A percentile compares a stretch with the other conserved stretches of the same genome.
Evolutionary conservation across 192 early-diverging fungal genomes (phyloP).

Genomic region (Martensiomyces pterosporus): DNA sequence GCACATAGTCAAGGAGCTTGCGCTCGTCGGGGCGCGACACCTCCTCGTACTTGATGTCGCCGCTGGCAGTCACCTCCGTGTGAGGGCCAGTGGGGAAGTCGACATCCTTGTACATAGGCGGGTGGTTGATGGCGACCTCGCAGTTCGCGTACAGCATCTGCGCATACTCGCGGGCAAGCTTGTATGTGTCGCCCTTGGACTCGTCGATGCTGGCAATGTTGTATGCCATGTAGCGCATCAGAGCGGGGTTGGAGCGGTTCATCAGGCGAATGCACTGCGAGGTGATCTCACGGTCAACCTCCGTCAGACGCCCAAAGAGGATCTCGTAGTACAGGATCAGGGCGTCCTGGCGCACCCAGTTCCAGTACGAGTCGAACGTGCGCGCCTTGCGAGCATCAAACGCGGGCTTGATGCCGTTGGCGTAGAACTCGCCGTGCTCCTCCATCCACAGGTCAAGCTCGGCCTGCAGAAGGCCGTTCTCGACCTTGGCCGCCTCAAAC

Average conservation of each 20-base stretch:
- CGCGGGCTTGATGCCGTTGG: constrained; percentile 80
- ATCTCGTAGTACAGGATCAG: constrained; percentile 89
- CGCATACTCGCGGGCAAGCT: constrained; percentile 73
- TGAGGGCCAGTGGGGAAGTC: constrained; percentile 80
- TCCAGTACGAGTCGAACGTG: constrained; percentile 94
- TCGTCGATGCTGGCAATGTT: constrained; percentile 73
- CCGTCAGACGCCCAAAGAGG: constrained; percentile 80
- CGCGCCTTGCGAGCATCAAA: constrained; percentile 86
- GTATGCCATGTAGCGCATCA: constrained; percentile 86
- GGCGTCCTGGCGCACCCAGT: constrained; percentile 86
- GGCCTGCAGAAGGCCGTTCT: constrained; percentile 64
- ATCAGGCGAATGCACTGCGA: constrained; percentile 88
- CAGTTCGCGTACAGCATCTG: constrained; percentile 86
- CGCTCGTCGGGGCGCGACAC: constrained; percentile 73
- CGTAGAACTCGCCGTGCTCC: constrained; percentile 91
- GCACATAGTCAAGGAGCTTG: constrained; percentile 93
- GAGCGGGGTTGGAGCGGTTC: constrained; percentile 78
- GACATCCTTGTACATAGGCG: constrained; percentile 90
- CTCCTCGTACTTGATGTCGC: constrained; percentile 82
- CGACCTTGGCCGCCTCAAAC: constrained; percentile 64
- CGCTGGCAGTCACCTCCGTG: constrained; percentile 73
- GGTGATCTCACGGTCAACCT: constrained; percentile 89
- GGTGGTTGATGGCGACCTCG: constrained; percentile 67
- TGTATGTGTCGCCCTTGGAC: constrained; percentile 78
- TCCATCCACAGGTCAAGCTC: constrained; percentile 86